These are phyloP conservation scores for Keithomyces neogunnii DNA, from an alignment of 2,329 filamentous ascomycete genomes.

Conservation along the genomic window DNA sequence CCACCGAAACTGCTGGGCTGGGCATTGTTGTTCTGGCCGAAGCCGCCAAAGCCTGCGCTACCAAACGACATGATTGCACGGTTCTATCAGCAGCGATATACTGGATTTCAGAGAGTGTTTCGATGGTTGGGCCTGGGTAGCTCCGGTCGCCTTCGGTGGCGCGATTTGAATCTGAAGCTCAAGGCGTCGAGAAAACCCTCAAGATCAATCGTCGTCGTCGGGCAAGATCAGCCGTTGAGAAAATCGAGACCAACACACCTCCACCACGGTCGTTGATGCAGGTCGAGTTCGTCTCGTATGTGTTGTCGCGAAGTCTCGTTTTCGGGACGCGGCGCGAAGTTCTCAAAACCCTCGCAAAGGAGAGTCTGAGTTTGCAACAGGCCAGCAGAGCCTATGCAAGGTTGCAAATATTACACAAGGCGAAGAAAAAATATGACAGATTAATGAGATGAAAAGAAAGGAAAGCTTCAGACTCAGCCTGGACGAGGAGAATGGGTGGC, in stretches of 20 bases:
- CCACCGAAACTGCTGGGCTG: conserved; percentile 44
- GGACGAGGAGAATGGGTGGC: conserved; percentile 11
- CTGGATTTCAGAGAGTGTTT: background rate
- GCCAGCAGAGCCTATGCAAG: background rate
- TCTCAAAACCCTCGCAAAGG: background rate
- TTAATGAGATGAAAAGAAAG: conserved; percentile 6
- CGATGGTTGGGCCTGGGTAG: background rate
- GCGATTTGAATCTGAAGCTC: background rate
- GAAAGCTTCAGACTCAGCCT: conserved; percentile 10
- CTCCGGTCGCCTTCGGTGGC: background rate
- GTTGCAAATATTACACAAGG: background rate
- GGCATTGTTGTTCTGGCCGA: conserved; percentile 48
- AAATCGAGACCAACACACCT: background rate
- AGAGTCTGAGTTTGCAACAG: background rate
- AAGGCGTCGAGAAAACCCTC: background rate
- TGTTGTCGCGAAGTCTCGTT: conserved; percentile 2
- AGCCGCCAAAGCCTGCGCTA: conserved; percentile 45
- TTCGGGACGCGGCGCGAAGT: conserved; percentile 1
- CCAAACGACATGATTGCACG: conserved; percentile 45
- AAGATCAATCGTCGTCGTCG: background rate
- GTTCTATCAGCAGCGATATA: conserved; percentile 4
- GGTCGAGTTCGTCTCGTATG: background rate
- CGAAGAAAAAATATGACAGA: conserved; percentile 7
- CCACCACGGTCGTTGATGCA: background rate
- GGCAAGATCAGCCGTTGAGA: background rate